Evolutionary conservation across 148 eudicot species (phyloP), one percentile per base, ranked within the genome.

Genomic region (Dianthus caryophyllus): DNA sequence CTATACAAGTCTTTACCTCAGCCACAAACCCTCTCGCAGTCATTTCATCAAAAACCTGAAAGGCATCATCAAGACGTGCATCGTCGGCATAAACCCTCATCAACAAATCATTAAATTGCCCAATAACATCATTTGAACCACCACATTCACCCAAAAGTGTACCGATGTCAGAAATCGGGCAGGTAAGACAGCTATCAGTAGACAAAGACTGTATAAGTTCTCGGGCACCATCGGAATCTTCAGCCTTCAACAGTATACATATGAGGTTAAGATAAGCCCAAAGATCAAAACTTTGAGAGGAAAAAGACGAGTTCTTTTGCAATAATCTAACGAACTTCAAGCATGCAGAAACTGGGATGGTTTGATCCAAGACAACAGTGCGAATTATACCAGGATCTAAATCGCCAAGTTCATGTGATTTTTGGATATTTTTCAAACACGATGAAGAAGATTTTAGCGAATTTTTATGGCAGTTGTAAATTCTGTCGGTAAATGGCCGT

Each of bases 1-100:
- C 86, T 89, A 85, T 89, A 77, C 95, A 89, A 76, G 91, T 85
- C 59, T 85, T 84, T 66, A 89, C 96, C 56, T 85, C 91, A 64
- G 87, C 74, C 72, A 61, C 71, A 69, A 81, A 69, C 77, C 84
- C 85, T 46, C 75, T 80, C 16, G 58, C 77, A 67, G 53, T 44
- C 91, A 86, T 74, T 67, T 81, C 72, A 61, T 89, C 95, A 70
- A 89, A 93, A 70, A 87, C 83, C 77, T 89, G 84, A 58, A 83
- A 64, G 53, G 85, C 88, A 77, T 80, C 85, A 72, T 64, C 59
- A 66, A 85, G 87, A 75, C 75, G 75, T 71, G 63, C 57, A 68
- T 73, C 79, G 76, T 89, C 95, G 1, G 82, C 82, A 73, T 78
- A 77, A 72, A 87, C 87, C 76, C 96, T 80, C 71, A 93, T 77